Conservation (phyloP, 169 alveolate species). For the Babesia divergens region DNA sequence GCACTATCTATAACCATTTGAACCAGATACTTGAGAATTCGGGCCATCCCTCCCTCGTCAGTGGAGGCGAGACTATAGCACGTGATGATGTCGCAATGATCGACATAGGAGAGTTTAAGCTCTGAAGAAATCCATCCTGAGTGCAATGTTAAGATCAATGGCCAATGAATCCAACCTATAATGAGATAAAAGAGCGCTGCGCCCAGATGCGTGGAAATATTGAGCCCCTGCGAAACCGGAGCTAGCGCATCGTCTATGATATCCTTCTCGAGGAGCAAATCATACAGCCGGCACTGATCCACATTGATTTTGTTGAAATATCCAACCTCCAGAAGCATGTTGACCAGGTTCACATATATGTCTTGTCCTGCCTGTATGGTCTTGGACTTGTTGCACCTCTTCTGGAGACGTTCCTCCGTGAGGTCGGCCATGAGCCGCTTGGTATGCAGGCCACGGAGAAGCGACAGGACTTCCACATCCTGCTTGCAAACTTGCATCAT, state of each 20-base stretch:
- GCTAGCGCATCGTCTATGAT: slow-evolving; percentile 19
- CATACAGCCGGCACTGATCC: neutral
- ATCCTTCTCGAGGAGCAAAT: neutral
- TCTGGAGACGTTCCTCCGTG: slow-evolving; percentile 6
- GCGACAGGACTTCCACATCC: neutral
- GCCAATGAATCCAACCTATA: neutral
- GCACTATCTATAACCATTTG: slow-evolving; percentile 8
- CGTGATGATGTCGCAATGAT: slow-evolving; percentile 24
- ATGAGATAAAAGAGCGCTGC: slow-evolving; percentile 5
- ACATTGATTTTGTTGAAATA: neutral
- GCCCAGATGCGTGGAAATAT: neutral
- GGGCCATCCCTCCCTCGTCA: slow-evolving; percentile 19
- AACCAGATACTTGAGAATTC: slow-evolving; percentile 7
- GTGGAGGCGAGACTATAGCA: slow-evolving; percentile 15
- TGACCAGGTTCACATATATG: neutral
- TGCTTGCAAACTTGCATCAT: neutral
- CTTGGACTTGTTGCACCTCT: slow-evolving; percentile 8
- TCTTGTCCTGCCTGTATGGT: slow-evolving; percentile 6
- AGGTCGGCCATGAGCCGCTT: slow-evolving; percentile 9
- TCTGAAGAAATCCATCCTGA: slow-evolving; percentile 15
- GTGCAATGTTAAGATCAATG: neutral
- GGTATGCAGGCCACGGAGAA: neutral
- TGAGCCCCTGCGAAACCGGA: neutral
- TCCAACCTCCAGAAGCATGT: neutral
- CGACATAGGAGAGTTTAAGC: slow-evolving; percentile 3